Conservation (phyloP, 108 stramenopile species). For the Parmales sp. region DNA sequence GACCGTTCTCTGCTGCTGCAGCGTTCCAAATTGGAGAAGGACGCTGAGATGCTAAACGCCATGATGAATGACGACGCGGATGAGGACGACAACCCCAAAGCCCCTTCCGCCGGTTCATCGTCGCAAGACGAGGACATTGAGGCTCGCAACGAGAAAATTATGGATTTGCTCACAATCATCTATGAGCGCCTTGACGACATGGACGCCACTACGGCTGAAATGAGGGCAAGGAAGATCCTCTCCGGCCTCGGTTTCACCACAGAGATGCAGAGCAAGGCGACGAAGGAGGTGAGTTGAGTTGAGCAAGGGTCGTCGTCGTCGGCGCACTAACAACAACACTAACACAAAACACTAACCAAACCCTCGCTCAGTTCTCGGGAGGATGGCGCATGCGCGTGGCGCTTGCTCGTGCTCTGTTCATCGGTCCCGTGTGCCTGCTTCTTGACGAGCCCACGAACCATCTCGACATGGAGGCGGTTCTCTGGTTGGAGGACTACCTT, state of each 20-base stretch:
- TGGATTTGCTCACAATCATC: slow-evolving; percentile 58
- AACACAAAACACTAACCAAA: too few species aligned
- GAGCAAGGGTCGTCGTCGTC: too few species aligned
- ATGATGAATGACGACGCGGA: slow-evolving; percentile 54
- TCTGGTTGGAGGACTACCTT: slow-evolving; percentile 93
- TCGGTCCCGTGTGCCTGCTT: slow-evolving; percentile 73
- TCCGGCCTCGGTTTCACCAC: slow-evolving; percentile 49
- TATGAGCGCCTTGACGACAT: slow-evolving; percentile 60
- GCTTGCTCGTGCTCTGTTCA: slow-evolving; percentile 69
- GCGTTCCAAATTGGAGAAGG: slow-evolving; percentile 66
- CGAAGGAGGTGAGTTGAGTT: too few species aligned
- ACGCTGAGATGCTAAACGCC: slow-evolving; percentile 80
- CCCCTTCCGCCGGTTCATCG: not conserved
- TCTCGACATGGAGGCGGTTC: slow-evolving; percentile 94
- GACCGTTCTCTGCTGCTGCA: too few species aligned
- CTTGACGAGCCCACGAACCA: slow-evolving; percentile 94
- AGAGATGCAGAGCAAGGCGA: slow-evolving; percentile 40
- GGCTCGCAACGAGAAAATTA: slow-evolving; percentile 72
- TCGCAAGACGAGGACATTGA: slow-evolving; percentile 38
- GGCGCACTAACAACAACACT: too few species aligned
- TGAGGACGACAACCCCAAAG: slow-evolving; percentile 10
- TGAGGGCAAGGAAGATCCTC: slow-evolving; percentile 45
- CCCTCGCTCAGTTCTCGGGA: too few species aligned
- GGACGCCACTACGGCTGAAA: slow-evolving; percentile 50
- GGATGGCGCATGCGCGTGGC: slow-evolving; percentile 39